These are phyloP conservation scores for Xylaria sp. DNA, from an alignment of 2,329 filamentous ascomycete species.

Conservation along the genomic window DNA sequence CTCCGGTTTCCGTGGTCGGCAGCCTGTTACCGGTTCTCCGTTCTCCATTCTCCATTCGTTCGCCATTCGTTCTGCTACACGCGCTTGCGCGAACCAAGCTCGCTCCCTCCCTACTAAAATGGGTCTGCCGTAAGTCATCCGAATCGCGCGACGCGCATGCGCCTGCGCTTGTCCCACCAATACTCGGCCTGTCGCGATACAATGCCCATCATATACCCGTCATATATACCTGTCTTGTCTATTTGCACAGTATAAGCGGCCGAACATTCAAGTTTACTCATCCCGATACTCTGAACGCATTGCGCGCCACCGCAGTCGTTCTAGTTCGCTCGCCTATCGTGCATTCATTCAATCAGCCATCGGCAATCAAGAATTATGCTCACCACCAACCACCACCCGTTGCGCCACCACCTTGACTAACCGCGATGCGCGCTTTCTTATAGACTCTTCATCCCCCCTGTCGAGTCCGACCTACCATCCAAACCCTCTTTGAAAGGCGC, in stretches of 20 bases:
- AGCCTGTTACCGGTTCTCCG: neutral
- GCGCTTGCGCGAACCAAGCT: conserved; percentile 38
- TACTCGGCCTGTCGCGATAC: neutral
- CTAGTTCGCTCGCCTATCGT: conserved; percentile 11
- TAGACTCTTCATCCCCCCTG: conserved; percentile 60
- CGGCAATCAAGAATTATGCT: neutral
- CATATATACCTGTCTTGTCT: conserved; percentile 10
- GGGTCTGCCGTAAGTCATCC: conserved; percentile 61
- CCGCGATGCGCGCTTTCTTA: conserved; percentile 8
- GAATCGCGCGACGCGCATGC: conserved; percentile 36
- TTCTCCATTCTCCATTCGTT: neutral
- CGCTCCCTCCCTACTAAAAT: conserved; percentile 48
- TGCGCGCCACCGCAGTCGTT: neutral
- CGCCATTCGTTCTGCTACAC: neutral
- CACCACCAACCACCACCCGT: neutral
- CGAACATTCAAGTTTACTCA: neutral
- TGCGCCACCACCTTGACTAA: conserved; percentile 34
- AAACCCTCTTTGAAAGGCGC: conserved; percentile 51
- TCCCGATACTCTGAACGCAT: neutral
- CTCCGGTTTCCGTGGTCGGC: conserved; percentile 13
- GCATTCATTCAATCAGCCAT: conserved; percentile 5
- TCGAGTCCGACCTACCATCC: conserved; percentile 57
- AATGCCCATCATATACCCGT: conserved; percentile 8
- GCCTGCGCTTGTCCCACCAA: conserved; percentile 30
- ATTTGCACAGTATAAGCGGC: neutral